These are phyloP conservation scores for Marchantia paleacea DNA, from an alignment of 225 moss, liverwort and hornwort genomes.

Conservation along the genomic window DNA sequence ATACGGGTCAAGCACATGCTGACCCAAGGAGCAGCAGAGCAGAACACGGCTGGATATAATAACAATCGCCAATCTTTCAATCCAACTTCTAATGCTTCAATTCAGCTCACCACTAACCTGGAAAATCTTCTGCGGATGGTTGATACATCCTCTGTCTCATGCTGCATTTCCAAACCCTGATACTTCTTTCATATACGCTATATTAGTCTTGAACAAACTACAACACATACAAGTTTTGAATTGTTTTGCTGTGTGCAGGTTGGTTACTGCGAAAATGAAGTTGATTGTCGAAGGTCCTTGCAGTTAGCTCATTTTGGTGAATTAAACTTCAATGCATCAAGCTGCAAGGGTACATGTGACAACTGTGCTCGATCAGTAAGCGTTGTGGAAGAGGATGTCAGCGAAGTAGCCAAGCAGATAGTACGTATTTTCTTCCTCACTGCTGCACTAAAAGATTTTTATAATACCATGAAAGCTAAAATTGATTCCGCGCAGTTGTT, in stretches of 20 bases:
- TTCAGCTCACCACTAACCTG: conserved; percentile 74
- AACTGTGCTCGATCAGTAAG: conserved; percentile 75
- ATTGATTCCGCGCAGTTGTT: not conserved
- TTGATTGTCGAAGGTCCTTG: conserved; percentile 88
- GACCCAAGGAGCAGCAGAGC: conserved; percentile 86
- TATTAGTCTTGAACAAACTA: not conserved
- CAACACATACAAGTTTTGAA: not conserved
- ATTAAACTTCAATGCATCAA: conserved; percentile 67
- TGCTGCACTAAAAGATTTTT: not conserved
- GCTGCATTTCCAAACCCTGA: not conserved
- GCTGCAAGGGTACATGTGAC: conserved; percentile 85
- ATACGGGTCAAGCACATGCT: conserved; percentile 98
- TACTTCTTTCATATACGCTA: not conserved
- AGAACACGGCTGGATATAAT: conserved; percentile 56
- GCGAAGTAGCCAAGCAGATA: conserved; percentile 69
- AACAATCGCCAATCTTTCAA: conserved; percentile 46
- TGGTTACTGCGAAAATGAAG: conserved; percentile 92
- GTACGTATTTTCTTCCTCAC: conserved; percentile 38
- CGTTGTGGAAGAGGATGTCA: conserved; percentile 76
- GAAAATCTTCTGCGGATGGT: conserved; percentile 96
- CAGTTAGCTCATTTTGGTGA: conserved; percentile 98
- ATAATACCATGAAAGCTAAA: not conserved
- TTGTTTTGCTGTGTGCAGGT: conserved; percentile 47
- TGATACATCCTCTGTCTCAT: not conserved
- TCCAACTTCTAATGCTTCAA: conserved; percentile 47